Evolutionary conservation across 2,329 filamentous ascomycete genomes (phyloP), one percentile per base, ranked within the genome.

Genomic region (Penicillium olsonii): DNA sequence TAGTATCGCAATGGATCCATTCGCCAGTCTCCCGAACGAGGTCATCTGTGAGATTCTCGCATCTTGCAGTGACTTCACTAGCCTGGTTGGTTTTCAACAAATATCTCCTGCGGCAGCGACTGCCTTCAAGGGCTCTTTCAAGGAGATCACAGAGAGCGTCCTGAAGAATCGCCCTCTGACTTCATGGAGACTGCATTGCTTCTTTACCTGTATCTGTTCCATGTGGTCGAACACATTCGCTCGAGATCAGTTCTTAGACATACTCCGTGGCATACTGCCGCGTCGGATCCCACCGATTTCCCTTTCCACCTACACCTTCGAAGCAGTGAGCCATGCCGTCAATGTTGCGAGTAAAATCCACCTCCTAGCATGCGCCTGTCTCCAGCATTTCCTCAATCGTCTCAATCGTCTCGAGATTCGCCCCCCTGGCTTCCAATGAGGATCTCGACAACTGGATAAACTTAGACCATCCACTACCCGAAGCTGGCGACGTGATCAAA

Each of bases 1-100:
- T n/a, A n/a, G n/a, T n/a, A n/a, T n/a, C n/a, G n/a, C n/a, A n/a
- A 40, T 40, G 22, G 37, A 40, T 40, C 37, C 37, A 14, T 40
- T 40, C 24, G 37, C 37, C 26, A 40, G 27, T 12, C 12, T 40
- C 2, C 37, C 22, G 27, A 40, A 20, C 37, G 37, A 40, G 27
- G 27, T 40, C 26, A 40, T 40, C 18, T 40, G 37, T 26, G 20
- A 40, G 17, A 40, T 40, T 27, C 37, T 40, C 22, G 37, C 26
- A 18, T 40, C 22, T 26, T 40, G 22, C 9, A 17, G 8, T 22
- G 37, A 40, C 37, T 40, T 40, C 37, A 40, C 37, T n/a, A 27
- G 37, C 37, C 27, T 40, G n/a, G 37, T 26, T 9, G 37, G 37
- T 26, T 22, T 40, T 26, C 37, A 40, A 40, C 37, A 40, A 40